A percentile compares a stretch with the other conserved stretches of the same genome.
Conservation (phyloP, 495 filamentous ascomycete species). For the Aspergillus olivimuriae region DNA sequence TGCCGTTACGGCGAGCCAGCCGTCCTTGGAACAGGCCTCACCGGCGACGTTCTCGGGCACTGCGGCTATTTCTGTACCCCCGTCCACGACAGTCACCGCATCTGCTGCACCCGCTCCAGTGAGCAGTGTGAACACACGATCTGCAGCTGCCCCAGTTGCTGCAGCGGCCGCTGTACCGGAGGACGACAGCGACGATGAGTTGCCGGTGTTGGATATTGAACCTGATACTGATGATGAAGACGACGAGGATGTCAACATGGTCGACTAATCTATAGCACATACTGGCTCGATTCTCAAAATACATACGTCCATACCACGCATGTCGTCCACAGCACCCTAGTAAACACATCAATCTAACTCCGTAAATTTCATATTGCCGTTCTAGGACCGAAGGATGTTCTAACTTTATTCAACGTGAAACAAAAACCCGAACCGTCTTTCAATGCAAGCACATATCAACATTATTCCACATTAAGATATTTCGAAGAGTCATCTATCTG, state of each 20-base stretch:
- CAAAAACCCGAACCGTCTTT: too few species aligned
- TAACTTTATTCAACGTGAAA: too few species aligned
- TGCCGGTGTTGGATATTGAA: slow-evolving; percentile 43
- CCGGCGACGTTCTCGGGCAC: slow-evolving; percentile 11
- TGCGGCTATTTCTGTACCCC: slow-evolving; percentile 8
- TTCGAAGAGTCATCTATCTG: too few species aligned
- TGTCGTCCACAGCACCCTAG: too few species aligned
- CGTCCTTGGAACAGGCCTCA: slow-evolving; percentile 6
- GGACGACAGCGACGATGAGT: slow-evolving; percentile 44
- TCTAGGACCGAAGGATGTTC: too few species aligned
- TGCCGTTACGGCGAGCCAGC: slow-evolving; percentile 3
- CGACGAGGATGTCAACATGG: slow-evolving; percentile 32
- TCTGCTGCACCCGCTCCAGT: slow-evolving; percentile 3
- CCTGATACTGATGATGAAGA: slow-evolving; percentile 40
- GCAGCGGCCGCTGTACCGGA: slow-evolving; percentile 12
- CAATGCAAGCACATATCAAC: too few species aligned
- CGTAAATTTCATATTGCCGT: too few species aligned
- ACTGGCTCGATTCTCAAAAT: slow-evolving; percentile 1
- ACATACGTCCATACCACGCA: neutral
- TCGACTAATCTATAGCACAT: slow-evolving; percentile 14
- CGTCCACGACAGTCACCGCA: neutral
- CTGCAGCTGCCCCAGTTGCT: neutral
- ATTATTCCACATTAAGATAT: too few species aligned
- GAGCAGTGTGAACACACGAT: neutral
- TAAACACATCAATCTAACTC: too few species aligned